Base-by-base conservation (phyloP, 495 filamentous ascomycete species). In the Penicillium argentinense region DNA sequence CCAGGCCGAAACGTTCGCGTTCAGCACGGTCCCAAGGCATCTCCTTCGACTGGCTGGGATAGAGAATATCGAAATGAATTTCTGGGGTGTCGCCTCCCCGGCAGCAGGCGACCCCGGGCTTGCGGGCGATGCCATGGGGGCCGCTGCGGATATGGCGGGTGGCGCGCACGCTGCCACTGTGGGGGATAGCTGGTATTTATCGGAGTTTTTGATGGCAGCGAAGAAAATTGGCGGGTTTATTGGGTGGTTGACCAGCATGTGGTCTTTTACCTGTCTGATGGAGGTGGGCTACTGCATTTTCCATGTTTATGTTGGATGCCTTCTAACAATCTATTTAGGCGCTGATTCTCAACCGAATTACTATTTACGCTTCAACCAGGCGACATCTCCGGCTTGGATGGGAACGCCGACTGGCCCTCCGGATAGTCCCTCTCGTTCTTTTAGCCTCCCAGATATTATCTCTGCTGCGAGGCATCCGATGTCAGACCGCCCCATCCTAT, bases 281-380 rank as follows among this genome's bases (percentile, higher is more conserved):
- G 86, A 90, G 66, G 84, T 86, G 56, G 62, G n/a, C n/a, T n/a
- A n/a, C n/a, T n/a, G n/a, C n/a, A n/a, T n/a, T n/a, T n/a, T n/a
- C n/a, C n/a, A n/a, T n/a, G n/a, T n/a, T n/a, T n/a, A n/a, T n/a
- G n/a, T n/a, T n/a, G n/a, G n/a, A n/a, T n/a, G n/a, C n/a, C n/a
- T n/a, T n/a, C n/a, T n/a, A n/a, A n/a, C n/a, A n/a, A 30, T 27
- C 11, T 9, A 21, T 13, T 23, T 29, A 81, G 80, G 88, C 89
- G 39, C 77, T 98, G 45, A 66, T 98, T 50, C 74, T 97, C 23
- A 97, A 98, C 69, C 83, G 93, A 30, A 91, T 93, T 9, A 84
- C 89, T 28, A 89, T 97, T 42, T 98, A 95, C 64, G 91, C 92
- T 26, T 92, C 91, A 0, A 87, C 89, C 5, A 76, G 93, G 29